Conservation (phyloP, 164 flowering plant species). For the Hamamelis virginiana region DNA sequence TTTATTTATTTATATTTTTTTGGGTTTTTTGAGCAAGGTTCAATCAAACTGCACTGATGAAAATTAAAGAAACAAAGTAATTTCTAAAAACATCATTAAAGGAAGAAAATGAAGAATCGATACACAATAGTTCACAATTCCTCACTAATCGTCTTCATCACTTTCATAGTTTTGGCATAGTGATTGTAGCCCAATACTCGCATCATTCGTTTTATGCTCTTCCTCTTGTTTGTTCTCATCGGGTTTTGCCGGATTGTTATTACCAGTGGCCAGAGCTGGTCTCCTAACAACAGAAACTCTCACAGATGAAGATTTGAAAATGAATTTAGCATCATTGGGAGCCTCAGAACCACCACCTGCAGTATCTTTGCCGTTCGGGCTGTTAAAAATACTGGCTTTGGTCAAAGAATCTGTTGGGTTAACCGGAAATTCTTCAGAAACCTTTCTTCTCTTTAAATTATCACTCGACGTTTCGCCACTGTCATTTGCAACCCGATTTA, state of each 20-base stretch:
- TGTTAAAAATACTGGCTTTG: constrained; percentile 25
- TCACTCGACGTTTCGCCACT: constrained; percentile 22
- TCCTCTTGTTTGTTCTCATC: constrained; percentile 11
- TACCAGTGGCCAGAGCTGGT: constrained; percentile 9
- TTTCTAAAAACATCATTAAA: too few species aligned
- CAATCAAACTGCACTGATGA: too few species aligned
- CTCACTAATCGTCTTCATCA: constrained; percentile 31
- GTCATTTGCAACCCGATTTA: constrained; percentile 13
- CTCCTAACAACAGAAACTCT: constrained; percentile 34
- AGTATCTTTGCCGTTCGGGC: constrained; percentile 23
- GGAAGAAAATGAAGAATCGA: not conserved
- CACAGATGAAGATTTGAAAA: constrained; percentile 22
- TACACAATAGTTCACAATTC: not conserved
- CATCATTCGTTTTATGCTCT: not conserved
- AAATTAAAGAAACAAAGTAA: too few species aligned
- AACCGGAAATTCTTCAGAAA: constrained; percentile 24
- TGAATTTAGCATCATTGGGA: constrained; percentile 15
- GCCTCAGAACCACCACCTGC: constrained; percentile 9
- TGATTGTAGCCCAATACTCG: constrained; percentile 34
- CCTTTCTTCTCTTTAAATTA: constrained; percentile 40
- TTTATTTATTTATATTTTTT: too few species aligned
- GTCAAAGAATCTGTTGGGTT: constrained; percentile 49
- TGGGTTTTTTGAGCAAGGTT: too few species aligned
- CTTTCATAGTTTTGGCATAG: constrained; percentile 39
- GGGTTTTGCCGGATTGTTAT: not conserved